phyloP scores from a whole-genome alignment of 805 yeast species.

The Saturnispora dispora region DNA sequence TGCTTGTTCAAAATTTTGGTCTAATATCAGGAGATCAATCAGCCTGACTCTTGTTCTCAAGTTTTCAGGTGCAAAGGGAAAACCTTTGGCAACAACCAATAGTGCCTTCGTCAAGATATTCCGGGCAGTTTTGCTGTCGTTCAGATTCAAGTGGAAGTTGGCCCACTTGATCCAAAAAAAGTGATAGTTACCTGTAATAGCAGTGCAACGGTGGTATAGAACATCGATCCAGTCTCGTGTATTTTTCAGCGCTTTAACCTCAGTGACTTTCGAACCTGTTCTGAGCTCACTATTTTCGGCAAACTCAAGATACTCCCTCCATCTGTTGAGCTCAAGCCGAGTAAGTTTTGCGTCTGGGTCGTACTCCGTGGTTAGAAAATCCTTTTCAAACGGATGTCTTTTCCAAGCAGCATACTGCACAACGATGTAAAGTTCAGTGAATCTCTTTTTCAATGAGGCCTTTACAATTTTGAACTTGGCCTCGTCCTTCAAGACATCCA shows the following conservation, averaged over 20 bases:
- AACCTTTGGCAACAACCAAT: neutral
- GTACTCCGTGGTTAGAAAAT: constrained; percentile 31
- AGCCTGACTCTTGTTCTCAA: constrained; percentile 30
- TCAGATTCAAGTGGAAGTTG: constrained; percentile 30
- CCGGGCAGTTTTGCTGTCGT: constrained; percentile 30
- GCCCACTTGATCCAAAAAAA: constrained; percentile 43
- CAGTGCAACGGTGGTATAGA: constrained; percentile 40
- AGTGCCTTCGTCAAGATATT: constrained; percentile 29
- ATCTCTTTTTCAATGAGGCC: constrained; percentile 35
- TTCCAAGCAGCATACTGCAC: constrained; percentile 46
- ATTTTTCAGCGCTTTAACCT: constrained; percentile 14
- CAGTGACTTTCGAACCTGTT: constrained; percentile 15
- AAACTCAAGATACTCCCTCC: constrained; percentile 51
- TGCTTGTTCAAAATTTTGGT: constrained; percentile 31
- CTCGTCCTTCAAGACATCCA: constrained; percentile 18
- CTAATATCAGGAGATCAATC: constrained; percentile 35
- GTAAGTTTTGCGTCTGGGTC: constrained; percentile 26
- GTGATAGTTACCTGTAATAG: constrained; percentile 36
- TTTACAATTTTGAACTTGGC: constrained; percentile 24
- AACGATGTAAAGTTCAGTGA: constrained; percentile 44
- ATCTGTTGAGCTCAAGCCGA: constrained; percentile 42
- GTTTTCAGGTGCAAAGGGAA: constrained; percentile 1
- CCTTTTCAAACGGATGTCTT: constrained; percentile 40
- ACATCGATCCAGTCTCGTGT: constrained; percentile 24
- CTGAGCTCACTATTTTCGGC: constrained; percentile 33